Conservation (phyloP, 768 basidiomycete genomes). For the Melanogaster broomeanus region DNA sequence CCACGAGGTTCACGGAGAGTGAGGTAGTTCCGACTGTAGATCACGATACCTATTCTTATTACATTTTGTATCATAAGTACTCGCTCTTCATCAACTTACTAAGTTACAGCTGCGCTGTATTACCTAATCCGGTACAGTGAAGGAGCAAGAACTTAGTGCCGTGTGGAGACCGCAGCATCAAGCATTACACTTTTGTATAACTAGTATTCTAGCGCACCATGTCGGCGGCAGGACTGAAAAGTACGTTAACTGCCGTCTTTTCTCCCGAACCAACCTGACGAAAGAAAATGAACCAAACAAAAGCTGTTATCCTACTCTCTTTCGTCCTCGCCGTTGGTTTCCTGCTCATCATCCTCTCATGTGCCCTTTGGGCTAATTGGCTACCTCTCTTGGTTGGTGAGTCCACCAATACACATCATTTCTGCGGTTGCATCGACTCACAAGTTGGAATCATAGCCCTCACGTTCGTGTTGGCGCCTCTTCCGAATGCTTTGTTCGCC, state of each 20-base stretch:
- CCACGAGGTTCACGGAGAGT: constrained; percentile 33
- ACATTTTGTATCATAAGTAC: constrained; percentile 2
- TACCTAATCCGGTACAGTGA: constrained; percentile 20
- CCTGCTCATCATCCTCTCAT: constrained; percentile 94
- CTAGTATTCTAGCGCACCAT: constrained; percentile 44
- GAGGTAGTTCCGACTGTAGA: constrained; percentile 13
- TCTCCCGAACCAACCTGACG: neutral
- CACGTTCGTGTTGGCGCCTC: constrained; percentile 92
- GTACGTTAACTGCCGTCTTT: constrained; percentile 39
- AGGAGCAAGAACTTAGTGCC: neutral
- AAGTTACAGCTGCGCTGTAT: constrained; percentile 3
- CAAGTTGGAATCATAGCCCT: constrained; percentile 54
- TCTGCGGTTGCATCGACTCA: neutral
- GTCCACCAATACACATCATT: constrained; percentile 27
- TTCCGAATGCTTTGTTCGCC: constrained; percentile 94
- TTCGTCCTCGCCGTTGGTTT: constrained; percentile 99
- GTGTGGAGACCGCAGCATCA: constrained; percentile 4
- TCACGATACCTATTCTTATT: constrained; percentile 13
- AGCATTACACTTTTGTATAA: neutral
- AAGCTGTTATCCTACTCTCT: constrained; percentile 94
- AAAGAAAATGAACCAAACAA: neutral
- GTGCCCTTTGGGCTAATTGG: constrained; percentile 97
- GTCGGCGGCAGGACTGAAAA: constrained; percentile 71
- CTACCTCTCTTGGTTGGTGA: constrained; percentile 92
- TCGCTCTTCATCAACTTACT: neutral